Base-by-base conservation (phyloP, 2,329 filamentous ascomycete species). In the Neoarthrinium moseri region DNA sequence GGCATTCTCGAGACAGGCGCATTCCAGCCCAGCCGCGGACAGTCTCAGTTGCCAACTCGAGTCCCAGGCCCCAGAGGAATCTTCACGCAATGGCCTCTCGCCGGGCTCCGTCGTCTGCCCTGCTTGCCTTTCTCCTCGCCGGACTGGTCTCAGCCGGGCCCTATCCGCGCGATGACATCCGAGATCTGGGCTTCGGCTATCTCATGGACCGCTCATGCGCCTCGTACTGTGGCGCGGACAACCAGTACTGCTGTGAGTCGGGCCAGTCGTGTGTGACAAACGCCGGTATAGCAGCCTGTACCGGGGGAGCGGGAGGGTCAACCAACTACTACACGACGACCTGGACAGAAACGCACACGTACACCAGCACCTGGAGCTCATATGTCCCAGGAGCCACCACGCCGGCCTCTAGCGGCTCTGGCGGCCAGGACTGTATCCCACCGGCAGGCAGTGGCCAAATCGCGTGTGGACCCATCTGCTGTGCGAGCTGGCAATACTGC, bases 401-500 rank as follows among this genome's bases (percentile, higher is more conserved):
- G 17, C 70, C 70, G 2, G 72, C 67, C 10, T 51, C 52, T 10
- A 52, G 55, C 18, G 58, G 55, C 11, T 21, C 26, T n/a, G 62
- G 60, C 13, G 68, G 71, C 18, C 69, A 63, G 30, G 60, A 70
- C 51, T 86, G 81, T 60, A 62, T 73, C 1, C 78, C 81, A 2
- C 58, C 56, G 3, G 60, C 63, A 39, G 69, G 69, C n/a, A 63
- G 70, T 4, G 74, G 77, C 45, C 69, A 88, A 64, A 75, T 75
- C 6, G 73, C 79, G 4, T 91, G 87, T 60, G 86, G 86, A 24
- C 61, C 62, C 43, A 83, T 84, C 48, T 91, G 87, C 74, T 92
- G 87, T 65, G 79, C 80, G 20, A 77, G 70, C 49, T 80, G 78
- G 67, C 84, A 89, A 65, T 86, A 83, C 59, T 91, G 88, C 64